phyloP scores from a whole-genome alignment of 177 flowering plant genomes.

The Vitis hybrid region DNA sequence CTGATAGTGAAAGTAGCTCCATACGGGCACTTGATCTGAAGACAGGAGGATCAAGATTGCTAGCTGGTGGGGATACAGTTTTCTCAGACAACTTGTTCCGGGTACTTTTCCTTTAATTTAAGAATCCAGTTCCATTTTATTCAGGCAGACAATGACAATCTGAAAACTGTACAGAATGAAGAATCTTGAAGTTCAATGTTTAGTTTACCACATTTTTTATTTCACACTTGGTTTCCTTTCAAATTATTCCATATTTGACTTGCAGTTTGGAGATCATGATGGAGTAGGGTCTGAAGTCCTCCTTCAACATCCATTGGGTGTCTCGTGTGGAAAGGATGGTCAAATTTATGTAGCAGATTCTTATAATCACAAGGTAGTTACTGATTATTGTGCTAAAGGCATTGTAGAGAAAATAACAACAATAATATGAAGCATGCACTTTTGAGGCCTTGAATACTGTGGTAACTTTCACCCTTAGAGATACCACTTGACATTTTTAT shows the following conservation, averaged over 20 bases:
- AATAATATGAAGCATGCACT: not conserved
- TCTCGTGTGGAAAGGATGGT: constrained; percentile 68
- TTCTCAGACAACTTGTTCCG: constrained; percentile 84
- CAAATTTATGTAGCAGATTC: constrained; percentile 83
- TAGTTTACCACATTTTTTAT: not conserved
- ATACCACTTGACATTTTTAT: not conserved
- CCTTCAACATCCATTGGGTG: constrained; percentile 95
- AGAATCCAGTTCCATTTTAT: not conserved
- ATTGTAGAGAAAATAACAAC: not conserved
- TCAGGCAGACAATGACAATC: not conserved
- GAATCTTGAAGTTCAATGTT: not conserved
- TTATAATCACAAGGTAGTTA: constrained; percentile 86
- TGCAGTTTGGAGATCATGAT: constrained; percentile 95
- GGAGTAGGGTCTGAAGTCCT: constrained; percentile 91
- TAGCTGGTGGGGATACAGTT: constrained; percentile 91
- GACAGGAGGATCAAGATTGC: constrained; percentile 88
- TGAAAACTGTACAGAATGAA: not conserved
- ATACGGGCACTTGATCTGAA: constrained; percentile 76
- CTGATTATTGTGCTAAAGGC: not conserved
- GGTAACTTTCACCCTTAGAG: not conserved
- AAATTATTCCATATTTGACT: not conserved
- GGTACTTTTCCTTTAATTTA: constrained; percentile 36
- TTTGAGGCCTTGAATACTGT: not conserved
- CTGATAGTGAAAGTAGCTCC: constrained; percentile 99
- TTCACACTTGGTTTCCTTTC: not conserved